These are phyloP conservation scores for Paragyromitra xinjiangensis DNA, from an alignment of 495 filamentous ascomycete genomes.

Conservation along the genomic window DNA sequence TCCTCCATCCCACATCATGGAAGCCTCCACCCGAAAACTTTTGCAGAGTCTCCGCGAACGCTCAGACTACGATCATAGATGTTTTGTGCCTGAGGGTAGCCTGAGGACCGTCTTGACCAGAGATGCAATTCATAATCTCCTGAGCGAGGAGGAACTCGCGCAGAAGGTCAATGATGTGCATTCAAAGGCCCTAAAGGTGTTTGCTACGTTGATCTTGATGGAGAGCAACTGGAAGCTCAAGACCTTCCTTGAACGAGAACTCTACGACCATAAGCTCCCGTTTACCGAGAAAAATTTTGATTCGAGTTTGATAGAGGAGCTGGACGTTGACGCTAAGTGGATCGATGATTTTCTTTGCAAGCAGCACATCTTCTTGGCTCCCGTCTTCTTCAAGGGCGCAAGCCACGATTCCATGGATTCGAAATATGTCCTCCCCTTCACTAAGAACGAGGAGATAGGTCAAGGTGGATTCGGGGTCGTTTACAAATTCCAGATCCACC, in stretches of 20 bases:
- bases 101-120: background rate
- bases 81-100: background rate
- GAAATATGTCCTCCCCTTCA: background rate
- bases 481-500: background rate
- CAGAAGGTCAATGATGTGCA: background rate
- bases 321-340: background rate
- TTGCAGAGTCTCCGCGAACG: background rate
- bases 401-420: background rate
- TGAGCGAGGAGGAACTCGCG: background rate
- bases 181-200: background rate
- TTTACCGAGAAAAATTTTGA: background rate
- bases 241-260: background rate
- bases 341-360: background rate
- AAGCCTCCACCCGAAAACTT: background rate
- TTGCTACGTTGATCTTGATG: background rate
- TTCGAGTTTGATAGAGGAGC: background rate
- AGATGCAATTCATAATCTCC: background rate
- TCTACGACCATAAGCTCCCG: constrained; percentile 1
- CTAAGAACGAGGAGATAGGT: background rate
- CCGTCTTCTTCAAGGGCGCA: background rate
- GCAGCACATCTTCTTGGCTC: background rate
- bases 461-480: background rate
- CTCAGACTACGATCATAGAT: background rate
- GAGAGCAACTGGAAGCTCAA: background rate
- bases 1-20: too few relatives aligned